A percentile compares a stretch with the other conserved stretches of the same genome.
phyloP scores from a whole-genome alignment of 805 yeast species.

The Nakazawaea molendinolei region DNA sequence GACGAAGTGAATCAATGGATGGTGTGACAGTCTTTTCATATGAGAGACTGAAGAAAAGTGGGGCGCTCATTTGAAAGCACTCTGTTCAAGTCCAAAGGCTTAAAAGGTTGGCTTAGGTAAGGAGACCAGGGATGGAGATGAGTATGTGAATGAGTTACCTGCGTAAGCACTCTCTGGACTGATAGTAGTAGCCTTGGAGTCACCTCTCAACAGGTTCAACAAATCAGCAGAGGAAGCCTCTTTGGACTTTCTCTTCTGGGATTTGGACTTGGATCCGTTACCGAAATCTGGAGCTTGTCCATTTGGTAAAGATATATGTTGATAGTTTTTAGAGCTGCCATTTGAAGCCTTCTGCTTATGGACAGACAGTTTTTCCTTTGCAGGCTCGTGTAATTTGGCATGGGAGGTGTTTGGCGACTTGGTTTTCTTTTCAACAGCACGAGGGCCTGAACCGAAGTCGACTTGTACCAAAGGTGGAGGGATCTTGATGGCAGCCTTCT shows the following conservation, averaged over 20 bases:
- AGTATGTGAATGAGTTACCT: constrained; percentile 12
- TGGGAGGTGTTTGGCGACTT: background rate
- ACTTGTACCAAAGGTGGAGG: constrained; percentile 12
- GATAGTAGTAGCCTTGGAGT: background rate
- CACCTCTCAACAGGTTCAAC: constrained; percentile 4
- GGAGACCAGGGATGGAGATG: constrained; percentile 13
- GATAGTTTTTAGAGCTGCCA: constrained; percentile 2
- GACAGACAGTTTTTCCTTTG: too few relatives aligned
- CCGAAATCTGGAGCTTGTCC: constrained; percentile 13
- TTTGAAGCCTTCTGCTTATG: constrained; percentile 1
- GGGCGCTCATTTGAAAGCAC: too few relatives aligned
- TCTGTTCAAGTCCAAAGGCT: too few relatives aligned
- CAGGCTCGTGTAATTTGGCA: background rate
- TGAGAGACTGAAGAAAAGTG: too few relatives aligned
- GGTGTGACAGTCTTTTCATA: too few relatives aligned
- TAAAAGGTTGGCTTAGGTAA: constrained; percentile 15
- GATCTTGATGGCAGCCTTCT: constrained; percentile 6
- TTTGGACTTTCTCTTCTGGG: constrained; percentile 3
- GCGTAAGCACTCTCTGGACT: constrained; percentile 10
- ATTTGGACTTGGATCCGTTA: constrained; percentile 1
- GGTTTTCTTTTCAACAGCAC: background rate
- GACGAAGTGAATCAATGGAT: too few relatives aligned
- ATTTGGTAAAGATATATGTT: constrained; percentile 6
- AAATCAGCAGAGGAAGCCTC: constrained; percentile 9
- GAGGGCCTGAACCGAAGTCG: constrained; percentile 9